Evolutionary conservation across 345 rosid species (phyloP), one percentile per base, ranked within the genome.

Genomic region (Erucastrum elatum): DNA sequence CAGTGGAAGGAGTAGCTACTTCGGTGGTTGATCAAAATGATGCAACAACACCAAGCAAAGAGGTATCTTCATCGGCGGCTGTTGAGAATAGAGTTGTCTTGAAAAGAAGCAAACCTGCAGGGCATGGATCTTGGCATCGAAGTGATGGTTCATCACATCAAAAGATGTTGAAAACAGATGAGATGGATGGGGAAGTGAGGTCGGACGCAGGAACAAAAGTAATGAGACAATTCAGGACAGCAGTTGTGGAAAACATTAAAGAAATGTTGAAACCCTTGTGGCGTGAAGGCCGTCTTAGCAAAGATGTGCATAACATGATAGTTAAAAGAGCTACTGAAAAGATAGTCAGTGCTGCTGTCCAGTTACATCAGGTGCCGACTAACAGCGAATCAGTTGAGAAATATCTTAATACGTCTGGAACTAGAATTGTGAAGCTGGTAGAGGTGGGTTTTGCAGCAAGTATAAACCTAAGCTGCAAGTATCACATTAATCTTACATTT

Each of bases 271-370:
- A 88, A 84, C 99, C 99, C 37, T 61, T 82, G 30, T 95, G 99
- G 99, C 90, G 85, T 30, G 92, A 88, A 31, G 97, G 98, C 64
- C 90, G 77, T 81, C 88, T 95, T 37, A 89, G 84, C 85, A 91
- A 90, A 87, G 94, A 93, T 51, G 91, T 83, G 13, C 97, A 91
- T 84, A 91, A 91, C 83, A 81, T 76, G 71, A 84, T 91, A 69
- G 99, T 89, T 37, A 95, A 85, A 82, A 93, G 81, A 74, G 85
- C 94, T 60, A 80, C 84, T 61, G 97, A 90, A 46, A 93, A 95
- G 83, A 90, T 95, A 81, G 79, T 93, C 64, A 59, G 85, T 66
- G 80, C 88, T 67, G 83, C 80, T 11, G 61, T 95, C 67, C 88
- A 85, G 79, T 78, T 86, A 30, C 87, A 82, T 76, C 91, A 90